phyloP scores from a whole-genome alignment of 2,329 filamentous ascomycete genomes.

The Aspergillus hiratsukae region DNA sequence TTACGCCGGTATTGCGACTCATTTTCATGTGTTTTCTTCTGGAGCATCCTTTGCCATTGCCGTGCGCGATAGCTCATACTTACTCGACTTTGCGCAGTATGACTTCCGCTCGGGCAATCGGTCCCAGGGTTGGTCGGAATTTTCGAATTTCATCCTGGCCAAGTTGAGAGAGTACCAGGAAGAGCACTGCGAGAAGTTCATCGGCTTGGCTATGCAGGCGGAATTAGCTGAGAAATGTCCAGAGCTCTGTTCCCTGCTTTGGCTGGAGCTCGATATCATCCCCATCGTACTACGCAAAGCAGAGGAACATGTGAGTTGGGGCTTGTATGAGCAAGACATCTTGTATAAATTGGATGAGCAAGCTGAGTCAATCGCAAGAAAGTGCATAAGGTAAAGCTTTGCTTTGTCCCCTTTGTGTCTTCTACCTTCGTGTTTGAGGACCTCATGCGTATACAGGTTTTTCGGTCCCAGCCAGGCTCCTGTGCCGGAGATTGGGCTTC shows the following conservation, averaged over 20 bases:
- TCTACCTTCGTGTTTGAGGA: constrained; percentile 2
- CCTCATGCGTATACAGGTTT: constrained; percentile 43
- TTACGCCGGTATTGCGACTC: no score
- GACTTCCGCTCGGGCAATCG: no score
- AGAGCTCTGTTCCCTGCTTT: constrained; percentile 64
- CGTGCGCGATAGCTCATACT: no score
- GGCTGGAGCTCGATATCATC: constrained; percentile 72
- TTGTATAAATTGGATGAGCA: constrained; percentile 63
- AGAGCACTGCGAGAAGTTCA: constrained; percentile 66
- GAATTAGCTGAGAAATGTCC: constrained; percentile 59
- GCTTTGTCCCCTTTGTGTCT: background rate
- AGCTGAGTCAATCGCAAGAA: constrained; percentile 74
- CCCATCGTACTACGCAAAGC: constrained; percentile 56
- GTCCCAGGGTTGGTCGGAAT: no score
- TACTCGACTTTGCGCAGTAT: no score
- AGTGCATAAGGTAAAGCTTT: constrained; percentile 62
- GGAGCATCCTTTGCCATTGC: no score
- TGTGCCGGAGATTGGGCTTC: constrained; percentile 61
- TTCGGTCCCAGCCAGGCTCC: constrained; percentile 71
- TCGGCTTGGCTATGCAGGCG: constrained; percentile 64
- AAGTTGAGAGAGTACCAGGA: constrained; percentile 58
- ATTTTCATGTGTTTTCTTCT: no score
- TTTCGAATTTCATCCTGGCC: constrained; percentile 50
- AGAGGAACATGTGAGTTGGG: background rate
- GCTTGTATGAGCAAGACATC: no score